These are phyloP conservation scores for Westerdykella aurantiaca DNA, from an alignment of 2,329 filamentous ascomycete genomes.

Conservation along the genomic window DNA sequence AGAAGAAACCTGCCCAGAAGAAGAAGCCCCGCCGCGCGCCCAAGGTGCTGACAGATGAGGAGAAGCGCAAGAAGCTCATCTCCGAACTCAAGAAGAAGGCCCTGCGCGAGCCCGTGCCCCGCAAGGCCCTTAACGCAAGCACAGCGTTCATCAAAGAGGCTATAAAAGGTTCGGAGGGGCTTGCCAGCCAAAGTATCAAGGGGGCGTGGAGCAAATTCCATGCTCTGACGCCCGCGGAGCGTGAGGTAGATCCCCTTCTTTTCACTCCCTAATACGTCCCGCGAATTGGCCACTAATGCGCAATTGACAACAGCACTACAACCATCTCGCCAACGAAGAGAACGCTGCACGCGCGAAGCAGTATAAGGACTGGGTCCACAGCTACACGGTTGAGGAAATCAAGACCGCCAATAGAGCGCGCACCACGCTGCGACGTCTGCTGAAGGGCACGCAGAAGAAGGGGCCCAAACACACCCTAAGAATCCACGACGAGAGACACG, in stretches of 20 bases:
- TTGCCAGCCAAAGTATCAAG: neutral
- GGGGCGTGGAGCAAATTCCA: conserved; percentile 15
- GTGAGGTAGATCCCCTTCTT: conserved; percentile 22
- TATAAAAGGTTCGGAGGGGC: conserved; percentile 1
- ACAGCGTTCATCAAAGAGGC: conserved; percentile 23
- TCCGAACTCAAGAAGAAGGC: conserved; percentile 34
- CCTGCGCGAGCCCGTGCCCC: conserved; percentile 27
- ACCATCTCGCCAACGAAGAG: conserved; percentile 46
- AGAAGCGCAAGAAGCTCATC: conserved; percentile 25
- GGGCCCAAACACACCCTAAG: conserved; percentile 9
- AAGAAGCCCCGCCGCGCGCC: conserved; percentile 10
- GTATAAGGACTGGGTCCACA: conserved; percentile 51
- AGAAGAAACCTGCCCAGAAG: conserved; percentile 9
- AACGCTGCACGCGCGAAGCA: conserved; percentile 40
- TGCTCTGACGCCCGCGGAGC: conserved; percentile 28
- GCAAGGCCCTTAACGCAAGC: conserved; percentile 12
- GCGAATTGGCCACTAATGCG: conserved; percentile 5
- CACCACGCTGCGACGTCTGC: conserved; percentile 22
- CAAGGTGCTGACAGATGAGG: conserved; percentile 23
- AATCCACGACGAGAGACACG: conserved; percentile 51
- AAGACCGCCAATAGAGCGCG: conserved; percentile 56
- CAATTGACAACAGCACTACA: conserved; percentile 44
- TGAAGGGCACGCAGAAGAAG: conserved; percentile 5
- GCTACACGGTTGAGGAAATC: conserved; percentile 53
- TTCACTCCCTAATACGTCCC: neutral